Conservation (phyloP, 345 rosid species). For the Ceriops zippeliana region DNA sequence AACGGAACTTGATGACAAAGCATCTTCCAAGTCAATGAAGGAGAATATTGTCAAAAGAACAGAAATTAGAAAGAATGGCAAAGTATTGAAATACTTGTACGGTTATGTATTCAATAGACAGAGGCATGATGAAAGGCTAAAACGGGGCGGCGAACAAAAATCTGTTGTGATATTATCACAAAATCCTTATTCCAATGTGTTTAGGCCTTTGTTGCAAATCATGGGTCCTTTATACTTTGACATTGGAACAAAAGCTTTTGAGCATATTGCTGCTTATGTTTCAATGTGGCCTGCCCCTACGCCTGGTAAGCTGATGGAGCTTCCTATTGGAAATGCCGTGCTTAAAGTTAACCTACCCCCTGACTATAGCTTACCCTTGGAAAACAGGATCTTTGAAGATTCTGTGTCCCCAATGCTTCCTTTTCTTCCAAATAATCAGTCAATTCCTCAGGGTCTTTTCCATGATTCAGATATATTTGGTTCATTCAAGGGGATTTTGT, state of each 20-base stretch:
- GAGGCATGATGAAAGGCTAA: slow-evolving; percentile 91
- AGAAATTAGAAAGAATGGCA: slow-evolving; percentile 9
- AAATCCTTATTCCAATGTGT: slow-evolving; percentile 72
- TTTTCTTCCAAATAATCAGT: slow-evolving; percentile 82
- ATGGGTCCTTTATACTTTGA: slow-evolving; percentile 94
- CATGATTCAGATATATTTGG: slow-evolving; percentile 96
- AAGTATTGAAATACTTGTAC: slow-evolving; percentile 49
- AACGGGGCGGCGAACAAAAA: slow-evolving; percentile 95
- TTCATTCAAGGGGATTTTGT: slow-evolving; percentile 63
- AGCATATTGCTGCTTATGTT: slow-evolving; percentile 80
- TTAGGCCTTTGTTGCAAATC: slow-evolving; percentile 89
- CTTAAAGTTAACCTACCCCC: slow-evolving; percentile 92
- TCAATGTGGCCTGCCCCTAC: slow-evolving; percentile 88
- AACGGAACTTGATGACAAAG: slow-evolving; percentile 26
- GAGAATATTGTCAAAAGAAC: slow-evolving; percentile 21
- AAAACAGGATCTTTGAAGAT: slow-evolving; percentile 62
- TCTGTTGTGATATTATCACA: slow-evolving; percentile 89
- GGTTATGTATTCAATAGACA: slow-evolving; percentile 95
- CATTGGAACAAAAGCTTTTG: slow-evolving; percentile 75
- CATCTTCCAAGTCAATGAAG: slow-evolving; percentile 20
- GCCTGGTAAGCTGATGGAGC: slow-evolving; percentile 89
- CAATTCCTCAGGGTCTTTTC: slow-evolving; percentile 91
- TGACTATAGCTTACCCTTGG: slow-evolving; percentile 77
- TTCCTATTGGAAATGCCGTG: slow-evolving; percentile 86
- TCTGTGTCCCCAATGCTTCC: slow-evolving; percentile 89